These are phyloP conservation scores for Coemansia sp. DNA, from an alignment of 192 early-diverging fungal species.

Conservation along the genomic window DNA sequence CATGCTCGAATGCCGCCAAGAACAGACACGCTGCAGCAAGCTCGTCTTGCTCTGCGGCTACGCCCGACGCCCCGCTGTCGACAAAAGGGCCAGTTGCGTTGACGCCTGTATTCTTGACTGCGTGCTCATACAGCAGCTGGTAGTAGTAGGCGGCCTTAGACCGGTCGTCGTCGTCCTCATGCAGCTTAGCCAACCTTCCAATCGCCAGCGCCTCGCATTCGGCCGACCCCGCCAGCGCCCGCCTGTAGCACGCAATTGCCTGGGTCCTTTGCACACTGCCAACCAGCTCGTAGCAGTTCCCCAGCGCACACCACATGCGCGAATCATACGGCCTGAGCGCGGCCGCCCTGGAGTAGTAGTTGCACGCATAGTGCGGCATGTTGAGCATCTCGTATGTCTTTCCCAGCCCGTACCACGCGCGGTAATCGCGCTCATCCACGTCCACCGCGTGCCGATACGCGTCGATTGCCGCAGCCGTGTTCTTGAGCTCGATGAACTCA, in stretches of 20 bases:
- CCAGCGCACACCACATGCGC: constrained; percentile 85
- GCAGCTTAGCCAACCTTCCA: constrained; percentile 60
- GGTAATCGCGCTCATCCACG: constrained; percentile 74
- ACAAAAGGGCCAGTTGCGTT: background rate
- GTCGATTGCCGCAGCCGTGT: constrained; percentile 83
- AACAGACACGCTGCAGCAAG: constrained; percentile 45
- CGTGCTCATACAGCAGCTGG: constrained; percentile 42
- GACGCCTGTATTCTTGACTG: constrained; percentile 20
- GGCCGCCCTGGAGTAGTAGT: constrained; percentile 77
- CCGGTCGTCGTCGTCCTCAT: constrained; percentile 54
- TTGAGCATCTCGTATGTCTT: constrained; percentile 85
- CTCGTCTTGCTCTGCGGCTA: constrained; percentile 36
- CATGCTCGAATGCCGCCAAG: constrained; percentile 42
- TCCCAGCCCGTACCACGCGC: constrained; percentile 92
- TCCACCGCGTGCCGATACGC: constrained; percentile 85
- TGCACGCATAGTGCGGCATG: constrained; percentile 77
- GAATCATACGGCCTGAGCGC: constrained; percentile 74
- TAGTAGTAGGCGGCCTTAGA: constrained; percentile 63
- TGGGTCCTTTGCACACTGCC: constrained; percentile 46
- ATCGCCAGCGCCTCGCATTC: constrained; percentile 62
- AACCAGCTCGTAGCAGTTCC: constrained; percentile 64
- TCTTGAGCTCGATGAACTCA: constrained; percentile 91
- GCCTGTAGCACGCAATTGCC: constrained; percentile 74
- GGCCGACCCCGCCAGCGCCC: constrained; percentile 62
- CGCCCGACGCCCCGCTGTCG: constrained; percentile 1